These are phyloP conservation scores for Acarospora socialis DNA, from an alignment of 2,329 filamentous ascomycete genomes.

Conservation along the genomic window DNA sequence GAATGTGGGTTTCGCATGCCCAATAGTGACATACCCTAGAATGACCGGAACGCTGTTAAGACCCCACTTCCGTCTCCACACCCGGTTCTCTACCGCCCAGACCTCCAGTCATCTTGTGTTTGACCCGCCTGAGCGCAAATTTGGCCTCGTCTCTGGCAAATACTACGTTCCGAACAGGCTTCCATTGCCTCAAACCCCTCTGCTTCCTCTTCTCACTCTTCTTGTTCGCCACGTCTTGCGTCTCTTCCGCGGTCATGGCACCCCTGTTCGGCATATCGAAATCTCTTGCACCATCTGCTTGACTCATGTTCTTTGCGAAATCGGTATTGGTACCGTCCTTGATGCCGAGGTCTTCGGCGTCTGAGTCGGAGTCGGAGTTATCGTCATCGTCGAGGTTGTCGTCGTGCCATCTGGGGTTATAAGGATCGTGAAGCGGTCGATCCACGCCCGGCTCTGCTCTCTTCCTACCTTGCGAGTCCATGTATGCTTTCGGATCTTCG, in stretches of 20 bases:
- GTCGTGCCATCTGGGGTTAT: slow-evolving; percentile 32
- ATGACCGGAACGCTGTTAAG: neutral
- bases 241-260: slow-evolving; percentile 17
- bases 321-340: slow-evolving; percentile 36
- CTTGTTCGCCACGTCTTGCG: slow-evolving; percentile 25
- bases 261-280: too few relatives aligned
- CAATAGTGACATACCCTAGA: too few relatives aligned
- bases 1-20: too few relatives aligned
- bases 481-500: slow-evolving; percentile 51
- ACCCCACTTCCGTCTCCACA: slow-evolving; percentile 57
- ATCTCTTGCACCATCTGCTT: too few relatives aligned
- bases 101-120: slow-evolving; percentile 55
- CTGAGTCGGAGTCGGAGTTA: slow-evolving; percentile 15
- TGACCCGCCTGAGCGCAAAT: slow-evolving; percentile 61
- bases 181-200: slow-evolving; percentile 89
- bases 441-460: slow-evolving; percentile 42
- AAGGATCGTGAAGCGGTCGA: slow-evolving; percentile 36
- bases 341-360: slow-evolving; percentile 42
- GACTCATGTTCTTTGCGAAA: slow-evolving; percentile 18
- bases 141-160: slow-evolving; percentile 83
- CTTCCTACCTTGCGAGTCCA: slow-evolving; percentile 39
- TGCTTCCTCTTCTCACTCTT: slow-evolving; percentile 63
- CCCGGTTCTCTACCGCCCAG: slow-evolving; percentile 73
- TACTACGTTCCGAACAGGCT: slow-evolving; percentile 64
- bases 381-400: slow-evolving; percentile 23